phyloP scores from a whole-genome alignment of 495 filamentous ascomycete genomes.

The Trichoderma asperelloides region DNA sequence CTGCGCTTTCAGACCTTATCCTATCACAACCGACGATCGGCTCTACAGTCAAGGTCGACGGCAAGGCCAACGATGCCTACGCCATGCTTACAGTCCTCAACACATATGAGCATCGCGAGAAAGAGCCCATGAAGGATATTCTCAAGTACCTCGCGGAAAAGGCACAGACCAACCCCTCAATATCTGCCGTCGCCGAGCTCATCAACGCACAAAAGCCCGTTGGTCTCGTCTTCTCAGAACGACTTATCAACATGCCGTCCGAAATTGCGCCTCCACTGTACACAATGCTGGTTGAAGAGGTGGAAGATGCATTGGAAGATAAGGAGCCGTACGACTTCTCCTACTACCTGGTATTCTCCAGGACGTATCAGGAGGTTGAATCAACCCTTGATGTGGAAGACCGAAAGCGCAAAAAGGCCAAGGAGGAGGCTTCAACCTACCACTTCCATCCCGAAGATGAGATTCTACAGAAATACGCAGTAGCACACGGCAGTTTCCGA shows the following conservation, averaged over 20 bases:
- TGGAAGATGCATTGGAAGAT: constrained; percentile 79
- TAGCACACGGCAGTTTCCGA: constrained; percentile 55
- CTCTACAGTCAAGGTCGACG: constrained; percentile 91
- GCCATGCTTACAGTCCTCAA: constrained; percentile 90
- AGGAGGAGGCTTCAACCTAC: constrained; percentile 45
- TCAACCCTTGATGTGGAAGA: constrained; percentile 68
- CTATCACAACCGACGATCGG: constrained; percentile 82
- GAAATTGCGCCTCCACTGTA: constrained; percentile 95
- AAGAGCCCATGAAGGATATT: constrained; percentile 58
- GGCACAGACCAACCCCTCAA: constrained; percentile 40
- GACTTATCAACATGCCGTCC: constrained; percentile 88
- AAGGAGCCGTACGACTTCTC: constrained; percentile 89
- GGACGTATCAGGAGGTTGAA: constrained; percentile 79
- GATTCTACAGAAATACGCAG: constrained; percentile 64
- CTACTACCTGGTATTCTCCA: constrained; percentile 84
- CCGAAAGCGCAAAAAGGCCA: constrained; percentile 64
- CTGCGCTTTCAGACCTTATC: constrained; percentile 76
- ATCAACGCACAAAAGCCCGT: constrained; percentile 46
- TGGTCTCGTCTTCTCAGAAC: constrained; percentile 81
- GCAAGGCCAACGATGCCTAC: constrained; percentile 88
- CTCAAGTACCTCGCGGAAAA: constrained; percentile 62
- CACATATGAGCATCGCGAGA: constrained; percentile 68
- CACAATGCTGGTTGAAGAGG: constrained; percentile 87
- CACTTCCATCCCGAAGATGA: constrained; percentile 99
- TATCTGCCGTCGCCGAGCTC: constrained; percentile 46